phyloP scores from a whole-genome alignment of 805 yeast genomes.

The Wickerhamiella siamensis region DNA sequence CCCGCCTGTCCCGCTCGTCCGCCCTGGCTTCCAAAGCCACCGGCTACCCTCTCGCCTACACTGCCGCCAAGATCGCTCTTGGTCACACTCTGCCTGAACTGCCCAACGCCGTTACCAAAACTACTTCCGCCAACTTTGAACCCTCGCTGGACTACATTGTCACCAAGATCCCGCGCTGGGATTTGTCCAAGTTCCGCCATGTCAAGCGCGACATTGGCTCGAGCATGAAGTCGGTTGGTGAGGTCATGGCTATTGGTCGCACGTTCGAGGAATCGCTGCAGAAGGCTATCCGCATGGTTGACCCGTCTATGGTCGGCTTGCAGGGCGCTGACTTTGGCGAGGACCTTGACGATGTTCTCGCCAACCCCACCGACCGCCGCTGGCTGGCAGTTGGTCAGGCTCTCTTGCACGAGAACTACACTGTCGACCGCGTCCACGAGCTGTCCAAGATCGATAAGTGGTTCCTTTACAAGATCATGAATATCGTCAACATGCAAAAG shows the following conservation, averaged over 20 bases:
- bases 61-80: conserved; percentile 93
- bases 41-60: conserved; percentile 95
- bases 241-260: conserved; percentile 98
- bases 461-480: conserved; percentile 86
- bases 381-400: conserved; percentile 98
- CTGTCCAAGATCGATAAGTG: conserved; percentile 87
- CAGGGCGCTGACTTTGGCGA: conserved; percentile 62
- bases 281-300: conserved; percentile 85
- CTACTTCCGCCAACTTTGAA: conserved; percentile 92
- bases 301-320: conserved; percentile 89
- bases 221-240: conserved; percentile 97
- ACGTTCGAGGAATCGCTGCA: conserved; percentile 95
- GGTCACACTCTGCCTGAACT: conserved; percentile 91
- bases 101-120: conserved; percentile 91
- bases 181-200: conserved; percentile 84
- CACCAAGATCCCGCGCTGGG: conserved; percentile 98
- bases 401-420: conserved; percentile 72
- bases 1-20: conserved; percentile 90
- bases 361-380: conserved; percentile 93
- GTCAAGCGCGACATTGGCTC: conserved; percentile 90
- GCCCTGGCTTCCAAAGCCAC: conserved; percentile 98
- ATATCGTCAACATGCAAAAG: conserved; percentile 72
- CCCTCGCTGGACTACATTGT: conserved; percentile 95
- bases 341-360: conserved; percentile 77
- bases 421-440: conserved; percentile 87